phyloP scores from a whole-genome alignment of 1,284 basidiomycete species.

The Trametes sp. region DNA sequence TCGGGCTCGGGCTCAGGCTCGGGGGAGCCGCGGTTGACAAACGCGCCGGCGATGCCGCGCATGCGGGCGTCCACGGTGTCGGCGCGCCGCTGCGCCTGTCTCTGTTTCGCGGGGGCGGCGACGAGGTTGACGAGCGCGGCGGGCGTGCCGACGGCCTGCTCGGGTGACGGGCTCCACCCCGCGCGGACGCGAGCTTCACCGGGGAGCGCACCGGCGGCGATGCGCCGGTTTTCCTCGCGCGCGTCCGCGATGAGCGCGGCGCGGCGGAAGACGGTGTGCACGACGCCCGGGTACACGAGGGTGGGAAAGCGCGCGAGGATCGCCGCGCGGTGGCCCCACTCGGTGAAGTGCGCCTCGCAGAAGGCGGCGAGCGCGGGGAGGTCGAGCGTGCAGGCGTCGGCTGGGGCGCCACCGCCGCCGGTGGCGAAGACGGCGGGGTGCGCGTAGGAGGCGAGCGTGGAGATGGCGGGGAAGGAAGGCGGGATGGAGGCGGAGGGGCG shows the following conservation, averaged over 20 bases:
- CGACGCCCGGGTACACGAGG: slow-evolving; percentile 46
- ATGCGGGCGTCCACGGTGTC: slow-evolving; percentile 30
- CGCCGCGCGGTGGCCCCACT: slow-evolving; percentile 48
- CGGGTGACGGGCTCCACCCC: slow-evolving; percentile 29
- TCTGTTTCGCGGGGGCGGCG: slow-evolving; percentile 30
- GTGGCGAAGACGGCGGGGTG: slow-evolving; percentile 43
- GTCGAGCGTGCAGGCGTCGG: slow-evolving; percentile 47
- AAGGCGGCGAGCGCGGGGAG: slow-evolving; percentile 55
- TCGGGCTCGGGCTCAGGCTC: too few species aligned
- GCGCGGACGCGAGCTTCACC: slow-evolving; percentile 34
- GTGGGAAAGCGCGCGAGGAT: slow-evolving; percentile 16
- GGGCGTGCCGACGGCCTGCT: slow-evolving; percentile 46
- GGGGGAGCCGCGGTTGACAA: slow-evolving; percentile 42
- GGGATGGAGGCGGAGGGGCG: slow-evolving; percentile 50
- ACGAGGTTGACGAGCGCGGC: slow-evolving; percentile 43
- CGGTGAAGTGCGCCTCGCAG: slow-evolving; percentile 61
- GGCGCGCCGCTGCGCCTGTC: neutral
- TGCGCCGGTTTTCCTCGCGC: slow-evolving; percentile 39
- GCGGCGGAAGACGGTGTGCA: slow-evolving; percentile 50
- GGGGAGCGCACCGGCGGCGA: slow-evolving; percentile 25
- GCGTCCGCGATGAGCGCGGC: slow-evolving; percentile 51
- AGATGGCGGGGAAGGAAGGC: slow-evolving; percentile 48
- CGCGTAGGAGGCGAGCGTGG: slow-evolving; percentile 55
- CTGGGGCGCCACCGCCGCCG: slow-evolving; percentile 34
- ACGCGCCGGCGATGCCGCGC: slow-evolving; percentile 44